Percentiles rank a stretch among this genome's conserved stretches.
These are phyloP conservation scores for Elaeagnus macrophylla DNA, from an alignment of 306 rosid species.

Conservation along the genomic window DNA sequence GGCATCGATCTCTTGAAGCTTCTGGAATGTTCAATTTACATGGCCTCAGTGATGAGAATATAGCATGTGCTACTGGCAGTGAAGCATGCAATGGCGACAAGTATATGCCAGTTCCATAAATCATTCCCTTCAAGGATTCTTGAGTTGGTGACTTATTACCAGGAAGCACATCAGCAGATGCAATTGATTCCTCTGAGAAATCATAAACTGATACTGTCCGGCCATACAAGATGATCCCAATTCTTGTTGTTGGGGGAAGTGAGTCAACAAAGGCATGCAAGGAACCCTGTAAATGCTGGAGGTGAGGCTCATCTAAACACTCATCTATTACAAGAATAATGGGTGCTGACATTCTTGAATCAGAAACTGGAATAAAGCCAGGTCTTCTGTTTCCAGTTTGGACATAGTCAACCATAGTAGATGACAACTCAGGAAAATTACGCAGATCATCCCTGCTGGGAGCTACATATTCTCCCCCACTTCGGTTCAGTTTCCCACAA, in stretches of 20 bases:
- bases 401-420: conserved; percentile 76
- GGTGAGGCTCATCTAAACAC: conserved; percentile 89
- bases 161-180: conserved; percentile 96
- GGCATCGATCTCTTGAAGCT: conserved; percentile 92
- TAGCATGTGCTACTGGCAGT: conserved; percentile 74
- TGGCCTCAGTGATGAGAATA: conserved; percentile 85
- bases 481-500: conserved; percentile 73
- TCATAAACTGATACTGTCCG: conserved; percentile 89
- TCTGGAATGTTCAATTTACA: conserved; percentile 66
- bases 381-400: conserved; percentile 91
- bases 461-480: conserved; percentile 77
- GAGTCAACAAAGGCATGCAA: conserved; percentile 95
- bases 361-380: conserved; percentile 87
- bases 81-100: conserved; percentile 95
- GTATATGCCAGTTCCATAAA: conserved; percentile 91
- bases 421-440: conserved; percentile 80
- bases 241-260: conserved; percentile 70
- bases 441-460: conserved; percentile 65
- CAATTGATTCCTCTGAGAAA: conserved; percentile 74
- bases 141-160: conserved; percentile 76
- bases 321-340: conserved; percentile 85
- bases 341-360: conserved; percentile 88
- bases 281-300: conserved; percentile 82
- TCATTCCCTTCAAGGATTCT: conserved; percentile 62
- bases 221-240: conserved; percentile 80